These are phyloP conservation scores for Carallia brachiata DNA, from an alignment of 345 rosid genomes.

Conservation along the genomic window DNA sequence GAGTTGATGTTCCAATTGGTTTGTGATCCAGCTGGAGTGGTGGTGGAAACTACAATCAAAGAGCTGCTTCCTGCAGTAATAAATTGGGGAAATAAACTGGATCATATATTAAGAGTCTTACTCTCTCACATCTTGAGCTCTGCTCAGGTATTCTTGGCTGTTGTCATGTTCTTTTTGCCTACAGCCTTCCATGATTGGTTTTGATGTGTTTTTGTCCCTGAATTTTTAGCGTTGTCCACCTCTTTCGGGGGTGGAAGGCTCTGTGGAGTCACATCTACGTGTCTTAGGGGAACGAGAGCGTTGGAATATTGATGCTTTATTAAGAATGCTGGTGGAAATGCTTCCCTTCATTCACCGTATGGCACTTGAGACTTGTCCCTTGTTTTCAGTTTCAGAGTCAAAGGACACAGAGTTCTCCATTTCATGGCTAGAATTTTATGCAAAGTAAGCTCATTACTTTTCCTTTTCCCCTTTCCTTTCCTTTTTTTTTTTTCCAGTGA, in stretches of 20 bases:
- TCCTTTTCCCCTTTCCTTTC: neutral
- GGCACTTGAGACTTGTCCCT: constrained; percentile 81
- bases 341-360: constrained; percentile 68
- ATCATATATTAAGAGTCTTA: constrained; percentile 66
- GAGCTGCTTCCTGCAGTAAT: constrained; percentile 82
- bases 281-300: constrained; percentile 92
- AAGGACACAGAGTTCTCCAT: constrained; percentile 46
- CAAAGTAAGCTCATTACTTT: constrained; percentile 47
- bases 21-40: constrained; percentile 91
- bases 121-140: constrained; percentile 72
- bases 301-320: constrained; percentile 85
- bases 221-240: constrained; percentile 79
- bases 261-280: constrained; percentile 82
- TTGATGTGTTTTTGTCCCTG: constrained; percentile 10
- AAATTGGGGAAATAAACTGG: constrained; percentile 84
- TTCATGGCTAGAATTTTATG: constrained; percentile 63
- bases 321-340: constrained; percentile 76
- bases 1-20: constrained; percentile 92
- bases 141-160: constrained; percentile 62
- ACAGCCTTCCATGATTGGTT: neutral
- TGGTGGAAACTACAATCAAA: constrained; percentile 81
- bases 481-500: neutral
- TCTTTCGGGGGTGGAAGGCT: constrained; percentile 94
- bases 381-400: constrained; percentile 50
- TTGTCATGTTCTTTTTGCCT: constrained; percentile 8